Evolutionary conservation across 2,329 filamentous ascomycete species (phyloP).

Genomic region (Mycosphaerella sp.): DNA sequence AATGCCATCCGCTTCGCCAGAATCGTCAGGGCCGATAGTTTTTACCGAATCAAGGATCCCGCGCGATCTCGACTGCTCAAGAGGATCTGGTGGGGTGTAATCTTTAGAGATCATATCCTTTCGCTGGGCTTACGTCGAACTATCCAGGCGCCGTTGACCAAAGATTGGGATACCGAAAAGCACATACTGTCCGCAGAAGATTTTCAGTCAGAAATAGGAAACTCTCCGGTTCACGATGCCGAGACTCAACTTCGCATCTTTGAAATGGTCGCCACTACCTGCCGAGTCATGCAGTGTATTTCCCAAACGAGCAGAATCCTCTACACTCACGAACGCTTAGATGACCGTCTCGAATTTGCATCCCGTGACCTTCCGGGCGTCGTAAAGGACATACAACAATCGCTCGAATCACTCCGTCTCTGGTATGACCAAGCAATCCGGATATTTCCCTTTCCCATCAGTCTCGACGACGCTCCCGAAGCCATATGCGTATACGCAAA

Average conservation of each 20-base stretch:
- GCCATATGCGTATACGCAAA: slow-evolving; percentile 22
- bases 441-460: slow-evolving; percentile 20
- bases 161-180: slow-evolving; percentile 19
- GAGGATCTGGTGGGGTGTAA: slow-evolving; percentile 22
- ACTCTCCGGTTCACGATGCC: slow-evolving; percentile 21
- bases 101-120: slow-evolving; percentile 21
- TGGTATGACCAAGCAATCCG: slow-evolving; percentile 22
- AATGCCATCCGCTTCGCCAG: slow-evolving; percentile 22
- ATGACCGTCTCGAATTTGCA: slow-evolving; percentile 19
- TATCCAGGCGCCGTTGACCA: slow-evolving; percentile 15
- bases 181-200: slow-evolving; percentile 19
- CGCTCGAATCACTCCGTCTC: slow-evolving; percentile 14
- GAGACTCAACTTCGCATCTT: slow-evolving; percentile 23
- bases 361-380: slow-evolving; percentile 13
- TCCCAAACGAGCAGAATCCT: slow-evolving; percentile 16
- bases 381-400: slow-evolving; percentile 17
- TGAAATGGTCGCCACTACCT: slow-evolving; percentile 17
- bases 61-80: slow-evolving; percentile 17
- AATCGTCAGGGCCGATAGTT: slow-evolving; percentile 19
- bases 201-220: slow-evolving; percentile 19
- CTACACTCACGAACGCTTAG: slow-evolving; percentile 19
- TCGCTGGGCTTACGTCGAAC: slow-evolving; percentile 19
- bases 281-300: slow-evolving; percentile 21
- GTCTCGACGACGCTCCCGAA: slow-evolving; percentile 19
- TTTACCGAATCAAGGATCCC: slow-evolving; percentile 18